Evolutionary conservation across 352 stramenopile genomes (phyloP), one percentile per base, ranked within the genome.

Genomic region (Phytophthora boehmeriae): DNA sequence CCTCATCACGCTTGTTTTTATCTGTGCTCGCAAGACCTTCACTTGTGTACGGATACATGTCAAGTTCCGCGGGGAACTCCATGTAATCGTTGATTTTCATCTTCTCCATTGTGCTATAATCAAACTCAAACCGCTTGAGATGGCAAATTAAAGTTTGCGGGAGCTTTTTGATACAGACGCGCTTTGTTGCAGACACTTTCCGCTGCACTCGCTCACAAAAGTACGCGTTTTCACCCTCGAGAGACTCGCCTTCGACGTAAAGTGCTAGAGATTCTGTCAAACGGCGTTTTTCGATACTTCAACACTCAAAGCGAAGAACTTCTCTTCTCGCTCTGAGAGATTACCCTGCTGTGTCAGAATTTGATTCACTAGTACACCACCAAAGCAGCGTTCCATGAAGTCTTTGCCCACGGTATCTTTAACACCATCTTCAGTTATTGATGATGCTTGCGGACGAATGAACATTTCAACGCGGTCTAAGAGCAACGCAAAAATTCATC

Each of bases 1-100:
- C 1, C 8, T 5, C 46, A 38, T 9, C 43, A 54, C 36, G 50
- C 44, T 27, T 48, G n/a, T 13, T 20, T 10, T 35, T 28, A 3
- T 67, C 55, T 10, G 14, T 62, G 16, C 14, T 22, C 35, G 52
- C 20, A 25, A 88, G 59, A 3, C 78, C 86, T 25, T 90, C 76
- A 23, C 86, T 90, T 4, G 91, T 97, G 76, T 92, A 98, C 17
- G 89, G 92, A 49, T 74, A 81, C 86, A 98, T 96, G 69, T 98
- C 78, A 25, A 98, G 65, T 38, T 95, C 85, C 27, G 79, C 69
- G 0, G 93, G 93, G 38, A 96, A 95, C 48, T 90, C 83, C 11
- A 95, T 53, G 22, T 73, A 80, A 45, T 96, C 87, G 59, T 97
- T 93, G 54, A 97, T 81, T 47, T 97, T 97, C 27, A 90, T 41